A percentile compares a stretch with the other conserved stretches of the same genome.
Evolutionary conservation across 495 filamentous ascomycete species (phyloP).

Genomic region (Glutinoglossum americanum): DNA sequence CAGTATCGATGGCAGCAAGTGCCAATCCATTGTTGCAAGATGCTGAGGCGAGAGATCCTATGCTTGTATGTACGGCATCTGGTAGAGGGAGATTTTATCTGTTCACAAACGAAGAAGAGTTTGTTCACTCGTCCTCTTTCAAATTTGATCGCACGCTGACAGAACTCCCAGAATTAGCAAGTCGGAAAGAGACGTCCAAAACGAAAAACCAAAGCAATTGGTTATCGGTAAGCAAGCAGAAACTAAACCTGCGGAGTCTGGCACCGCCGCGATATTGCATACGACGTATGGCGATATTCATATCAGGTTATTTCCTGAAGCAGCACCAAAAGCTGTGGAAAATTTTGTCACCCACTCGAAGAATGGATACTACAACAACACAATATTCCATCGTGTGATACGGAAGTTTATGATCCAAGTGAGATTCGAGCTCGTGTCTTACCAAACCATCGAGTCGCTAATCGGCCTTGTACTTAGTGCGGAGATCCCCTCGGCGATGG

Average conservation of each 20-base stretch:
- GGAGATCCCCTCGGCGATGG: constrained; percentile 91
- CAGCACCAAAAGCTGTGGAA: constrained; percentile 89
- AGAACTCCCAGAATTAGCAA: constrained; percentile 33
- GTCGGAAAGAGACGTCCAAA: constrained; percentile 74
- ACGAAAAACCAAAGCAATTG: constrained; percentile 60
- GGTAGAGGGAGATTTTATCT: constrained; percentile 94
- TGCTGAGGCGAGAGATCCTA: constrained; percentile 77
- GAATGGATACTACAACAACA: constrained; percentile 85
- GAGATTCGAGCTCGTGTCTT: not conserved
- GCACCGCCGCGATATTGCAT: constrained; percentile 66
- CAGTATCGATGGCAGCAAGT: constrained; percentile 93
- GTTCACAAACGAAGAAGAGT: constrained; percentile 74
- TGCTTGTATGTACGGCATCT: constrained; percentile 62
- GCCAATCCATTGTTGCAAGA: constrained; percentile 84
- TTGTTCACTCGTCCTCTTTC: not conserved
- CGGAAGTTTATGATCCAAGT: constrained; percentile 90
- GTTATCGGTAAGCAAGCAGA: constrained; percentile 27
- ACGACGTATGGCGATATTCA: constrained; percentile 91
- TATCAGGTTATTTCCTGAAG: constrained; percentile 78
- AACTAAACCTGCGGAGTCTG: constrained; percentile 41
- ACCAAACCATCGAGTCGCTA: not conserved
- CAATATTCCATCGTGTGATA: constrained; percentile 93
- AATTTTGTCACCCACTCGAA: constrained; percentile 89
- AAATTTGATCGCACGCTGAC: not conserved
- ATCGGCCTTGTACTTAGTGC: constrained; percentile 21